Evolutionary conservation across 1,284 basidiomycete species (phyloP).

Genomic region (Cryptococcus sp.): DNA sequence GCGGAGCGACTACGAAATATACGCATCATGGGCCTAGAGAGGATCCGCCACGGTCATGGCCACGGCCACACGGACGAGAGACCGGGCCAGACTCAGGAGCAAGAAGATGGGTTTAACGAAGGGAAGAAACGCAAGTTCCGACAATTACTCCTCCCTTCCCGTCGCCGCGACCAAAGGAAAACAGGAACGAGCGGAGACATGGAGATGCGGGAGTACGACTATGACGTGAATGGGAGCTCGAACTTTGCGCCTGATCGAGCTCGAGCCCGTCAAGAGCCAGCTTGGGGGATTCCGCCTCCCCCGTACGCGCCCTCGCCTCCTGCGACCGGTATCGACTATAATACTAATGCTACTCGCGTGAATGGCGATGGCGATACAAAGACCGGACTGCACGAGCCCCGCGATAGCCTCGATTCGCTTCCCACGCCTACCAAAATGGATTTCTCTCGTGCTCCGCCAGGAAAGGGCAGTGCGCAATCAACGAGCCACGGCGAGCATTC

Average conservation of each 20-base stretch:
- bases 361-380: neutral
- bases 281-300: neutral
- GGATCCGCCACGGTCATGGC: conserved; percentile 11
- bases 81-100: neutral
- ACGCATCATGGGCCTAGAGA: conserved; percentile 31
- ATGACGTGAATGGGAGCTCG: neutral
- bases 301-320: neutral
- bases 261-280: neutral
- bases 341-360: neutral
- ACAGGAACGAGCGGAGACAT: conserved; percentile 3
- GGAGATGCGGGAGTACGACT: conserved; percentile 1
- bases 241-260: conserved; percentile 7
- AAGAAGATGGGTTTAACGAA: conserved; percentile 8
- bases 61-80: no score
- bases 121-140: conserved; percentile 17
- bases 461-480: neutral
- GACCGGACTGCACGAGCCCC: neutral
- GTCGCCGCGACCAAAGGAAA: conserved; percentile 1
- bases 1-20: conserved; percentile 24
- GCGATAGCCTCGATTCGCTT: conserved; percentile 19
- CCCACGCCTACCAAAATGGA: conserved; percentile 12
- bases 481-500: neutral
- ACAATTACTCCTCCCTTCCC: conserved; percentile 25
- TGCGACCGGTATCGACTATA: neutral
- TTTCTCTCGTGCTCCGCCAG: conserved; percentile 1